A percentile compares a stretch with the other conserved stretches of the same genome.
phyloP scores from a whole-genome alignment of 495 filamentous ascomycete genomes.

The Penicillium simplicissimum region DNA sequence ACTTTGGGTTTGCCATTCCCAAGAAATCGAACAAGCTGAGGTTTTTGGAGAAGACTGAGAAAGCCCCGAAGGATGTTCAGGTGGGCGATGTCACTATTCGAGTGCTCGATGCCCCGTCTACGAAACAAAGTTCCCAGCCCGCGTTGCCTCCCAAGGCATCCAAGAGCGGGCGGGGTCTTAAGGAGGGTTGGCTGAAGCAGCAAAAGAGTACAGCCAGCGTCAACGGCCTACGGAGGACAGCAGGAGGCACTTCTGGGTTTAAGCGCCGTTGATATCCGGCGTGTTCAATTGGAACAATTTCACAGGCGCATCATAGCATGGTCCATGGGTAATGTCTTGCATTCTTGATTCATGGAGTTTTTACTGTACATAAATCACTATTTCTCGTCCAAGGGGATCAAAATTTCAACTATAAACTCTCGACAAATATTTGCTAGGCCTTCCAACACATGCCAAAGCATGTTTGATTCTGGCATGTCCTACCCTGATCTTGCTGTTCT shows the following conservation, averaged over 20 bases:
- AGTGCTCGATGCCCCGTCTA: constrained; percentile 47
- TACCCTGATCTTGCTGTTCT: neutral
- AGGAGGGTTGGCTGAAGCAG: constrained; percentile 51
- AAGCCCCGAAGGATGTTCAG: constrained; percentile 55
- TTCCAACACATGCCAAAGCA: neutral
- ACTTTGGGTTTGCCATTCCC: constrained; percentile 21
- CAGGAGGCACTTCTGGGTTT: constrained; percentile 43
- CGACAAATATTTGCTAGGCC: neutral
- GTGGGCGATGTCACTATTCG: constrained; percentile 53
- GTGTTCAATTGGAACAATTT: neutral
- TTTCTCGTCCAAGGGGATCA: neutral
- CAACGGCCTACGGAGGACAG: constrained; percentile 44
- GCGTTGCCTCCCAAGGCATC: constrained; percentile 53
- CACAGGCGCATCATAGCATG: constrained; percentile 3
- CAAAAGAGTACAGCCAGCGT: constrained; percentile 36
- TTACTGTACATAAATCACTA: constrained; percentile 10
- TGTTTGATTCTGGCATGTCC: constrained; percentile 4
- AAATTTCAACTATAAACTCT: neutral
- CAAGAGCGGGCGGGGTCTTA: constrained; percentile 45
- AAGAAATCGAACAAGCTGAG: constrained; percentile 48
- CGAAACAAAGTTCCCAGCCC: constrained; percentile 33
- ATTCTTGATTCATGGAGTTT: neutral
- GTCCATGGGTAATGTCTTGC: constrained; percentile 3
- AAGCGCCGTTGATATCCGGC: constrained; percentile 36
- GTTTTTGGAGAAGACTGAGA: constrained; percentile 52